Base-by-base conservation (phyloP, 495 filamentous ascomycete species). In the Aspergillus kassunensis region DNA sequence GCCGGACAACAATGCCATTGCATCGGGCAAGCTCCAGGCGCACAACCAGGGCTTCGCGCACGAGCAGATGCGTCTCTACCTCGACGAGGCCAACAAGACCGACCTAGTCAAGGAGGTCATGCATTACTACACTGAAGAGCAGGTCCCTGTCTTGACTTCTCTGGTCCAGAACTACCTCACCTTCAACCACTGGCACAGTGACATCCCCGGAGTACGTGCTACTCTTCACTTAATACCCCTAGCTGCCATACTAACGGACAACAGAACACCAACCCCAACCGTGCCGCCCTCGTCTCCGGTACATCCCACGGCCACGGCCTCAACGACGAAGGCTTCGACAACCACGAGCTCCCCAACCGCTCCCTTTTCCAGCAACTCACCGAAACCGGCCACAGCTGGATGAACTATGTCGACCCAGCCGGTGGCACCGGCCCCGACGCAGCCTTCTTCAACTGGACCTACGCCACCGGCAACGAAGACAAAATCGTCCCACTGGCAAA, bases 181-280 rank as follows among this genome's bases (percentile, higher is more conserved):
- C 19, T 79, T 81, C 57, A 74, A 80, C 65, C 64, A 72, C 57
- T 81, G 77, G 76, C 71, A 74, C 58, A 72, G 74, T 9, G 64
- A 69, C 44, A 63, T 75, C 31, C 76, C 76, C 2, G 78, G 78
- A 10, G 70, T 72, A 67, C 58, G 68, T 67, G 10, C n/a, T 4
- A 9, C 21, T 18, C 15, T 16, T 16, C 13, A 8, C n/a, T 15
- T 21, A 1, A 12, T 9, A 40, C 10, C 19, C 20, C 10, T 27
- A 20, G 20, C 46, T 39, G 16, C 19, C 11, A n/a, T 10, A 24
- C n/a, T n/a, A n/a, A n/a, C n/a, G n/a, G n/a, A n/a, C n/a, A n/a
- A n/a, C 46, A 72, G 68, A 73, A 70, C 21, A 75, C 73, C 49
- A 66, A 76, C 62, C 74, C 76, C 29, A 79, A 79, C 67, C 70